Evolutionary conservation across 768 basidiomycete species (phyloP).

Genomic region (Serendipita sp.): DNA sequence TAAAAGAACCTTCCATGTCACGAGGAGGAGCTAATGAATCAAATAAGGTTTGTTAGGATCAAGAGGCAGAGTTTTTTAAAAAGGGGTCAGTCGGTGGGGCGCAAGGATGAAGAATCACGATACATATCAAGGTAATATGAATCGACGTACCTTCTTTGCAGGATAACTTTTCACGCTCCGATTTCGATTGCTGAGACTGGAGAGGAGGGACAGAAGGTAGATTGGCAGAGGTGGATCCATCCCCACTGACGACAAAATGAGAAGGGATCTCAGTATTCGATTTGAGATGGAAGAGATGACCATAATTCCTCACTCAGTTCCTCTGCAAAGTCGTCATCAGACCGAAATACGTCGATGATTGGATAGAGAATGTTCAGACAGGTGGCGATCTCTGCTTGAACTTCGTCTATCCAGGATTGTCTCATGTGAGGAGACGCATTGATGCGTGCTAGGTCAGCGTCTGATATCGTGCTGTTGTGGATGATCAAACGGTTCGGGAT

Average conservation of each 20-base stretch:
- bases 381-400: conserved; percentile 83
- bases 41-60: background rate
- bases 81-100: background rate
- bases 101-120: conserved; percentile 10
- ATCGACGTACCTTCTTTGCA: conserved; percentile 69
- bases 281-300: conserved; percentile 19
- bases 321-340: conserved; percentile 87
- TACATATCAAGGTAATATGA: background rate
- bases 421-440: conserved; percentile 55
- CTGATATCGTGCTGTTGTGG: conserved; percentile 45
- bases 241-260: conserved; percentile 45
- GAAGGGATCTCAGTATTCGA: conserved; percentile 9
- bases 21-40: conserved; percentile 55
- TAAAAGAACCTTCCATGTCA: conserved; percentile 88
- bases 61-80: background rate
- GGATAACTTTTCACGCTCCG: conserved; percentile 92
- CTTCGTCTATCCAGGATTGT: conserved; percentile 71
- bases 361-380: conserved; percentile 93
- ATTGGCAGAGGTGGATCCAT: conserved; percentile 88
- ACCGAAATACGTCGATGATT: conserved; percentile 82
- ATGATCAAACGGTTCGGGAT: background rate
- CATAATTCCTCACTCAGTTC: conserved; percentile 56
- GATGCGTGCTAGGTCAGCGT: conserved; percentile 55
- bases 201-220: conserved; percentile 81
- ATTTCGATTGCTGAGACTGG: conserved; percentile 83